Evolutionary conservation across 768 basidiomycete species (phyloP).

Genomic region (Termitomyces bulborhizus): DNA sequence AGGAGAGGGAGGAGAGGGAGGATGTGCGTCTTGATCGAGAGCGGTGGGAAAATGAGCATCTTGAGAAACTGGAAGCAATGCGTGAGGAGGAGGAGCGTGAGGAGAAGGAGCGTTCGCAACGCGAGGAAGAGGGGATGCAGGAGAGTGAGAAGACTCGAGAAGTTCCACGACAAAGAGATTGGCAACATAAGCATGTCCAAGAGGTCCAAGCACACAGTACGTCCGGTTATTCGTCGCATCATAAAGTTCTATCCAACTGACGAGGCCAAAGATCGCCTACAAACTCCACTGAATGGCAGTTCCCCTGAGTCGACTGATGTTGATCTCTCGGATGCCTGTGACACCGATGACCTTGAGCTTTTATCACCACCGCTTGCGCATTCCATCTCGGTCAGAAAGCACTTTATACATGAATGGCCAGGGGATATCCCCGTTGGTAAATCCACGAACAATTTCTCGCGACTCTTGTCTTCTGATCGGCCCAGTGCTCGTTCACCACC

Average conservation of each 20-base stretch:
- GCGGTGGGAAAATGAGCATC: background rate
- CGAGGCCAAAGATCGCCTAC: background rate
- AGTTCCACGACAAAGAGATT: background rate
- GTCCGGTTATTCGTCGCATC: background rate
- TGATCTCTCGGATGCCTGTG: conserved; percentile 3
- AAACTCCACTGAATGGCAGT: background rate
- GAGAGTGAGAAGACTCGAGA: background rate
- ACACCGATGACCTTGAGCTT: conserved; percentile 19
- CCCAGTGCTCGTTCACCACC: conserved; percentile 26
- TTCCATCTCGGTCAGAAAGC: conserved; percentile 11
- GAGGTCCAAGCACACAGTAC: background rate
- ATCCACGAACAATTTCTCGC: conserved; percentile 10
- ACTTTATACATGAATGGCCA: background rate
- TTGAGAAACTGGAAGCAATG: background rate
- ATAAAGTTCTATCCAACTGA: background rate
- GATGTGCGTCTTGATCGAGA: conserved; percentile 1
- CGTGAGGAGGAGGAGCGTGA: background rate
- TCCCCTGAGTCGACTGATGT: background rate
- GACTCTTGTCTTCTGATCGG: conserved; percentile 21
- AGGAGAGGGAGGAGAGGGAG: conserved; percentile 1
- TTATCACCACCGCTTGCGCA: conserved; percentile 14
- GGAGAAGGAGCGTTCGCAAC: background rate
- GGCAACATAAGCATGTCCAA: background rate
- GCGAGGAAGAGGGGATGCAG: background rate
- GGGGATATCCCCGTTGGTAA: conserved; percentile 3